phyloP scores from a whole-genome alignment of 805 yeast species.

The Yamadazyma sp. region DNA sequence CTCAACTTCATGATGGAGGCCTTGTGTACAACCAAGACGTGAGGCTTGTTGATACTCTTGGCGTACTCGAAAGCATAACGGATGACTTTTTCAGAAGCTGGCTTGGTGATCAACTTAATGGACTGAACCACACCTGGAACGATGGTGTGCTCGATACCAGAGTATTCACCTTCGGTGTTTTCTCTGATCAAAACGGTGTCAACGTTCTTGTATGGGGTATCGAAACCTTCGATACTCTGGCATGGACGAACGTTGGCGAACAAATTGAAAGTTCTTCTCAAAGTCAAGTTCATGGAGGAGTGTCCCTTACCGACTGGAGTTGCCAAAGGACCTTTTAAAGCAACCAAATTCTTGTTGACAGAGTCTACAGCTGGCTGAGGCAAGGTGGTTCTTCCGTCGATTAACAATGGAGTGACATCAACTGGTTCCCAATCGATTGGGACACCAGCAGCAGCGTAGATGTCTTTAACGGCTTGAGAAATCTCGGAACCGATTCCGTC shows the following conservation, averaged over 20 bases:
- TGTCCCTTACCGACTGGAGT: slow-evolving; percentile 99
- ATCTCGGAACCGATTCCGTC: slow-evolving; percentile 95
- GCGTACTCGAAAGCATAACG: slow-evolving; percentile 98
- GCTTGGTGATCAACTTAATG: slow-evolving; percentile 93
- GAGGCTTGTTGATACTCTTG: slow-evolving; percentile 78
- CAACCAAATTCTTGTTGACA: slow-evolving; percentile 89
- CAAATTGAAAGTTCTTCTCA: slow-evolving; percentile 93
- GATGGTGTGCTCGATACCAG: slow-evolving; percentile 97
- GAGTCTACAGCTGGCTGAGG: slow-evolving; percentile 91
- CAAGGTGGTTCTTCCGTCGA: slow-evolving; percentile 89
- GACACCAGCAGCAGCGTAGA: slow-evolving; percentile 89
- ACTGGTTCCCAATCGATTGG: slow-evolving; percentile 98
- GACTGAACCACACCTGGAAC: slow-evolving; percentile 99
- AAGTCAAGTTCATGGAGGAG: slow-evolving; percentile 93
- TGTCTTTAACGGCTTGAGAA: slow-evolving; percentile 88
- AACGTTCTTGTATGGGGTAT: slow-evolving; percentile 86
- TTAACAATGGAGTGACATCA: slow-evolving; percentile 90
- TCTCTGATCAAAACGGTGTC: slow-evolving; percentile 97
- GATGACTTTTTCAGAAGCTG: slow-evolving; percentile 94
- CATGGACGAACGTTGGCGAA: slow-evolving; percentile 98
- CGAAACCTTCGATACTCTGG: slow-evolving; percentile 87
- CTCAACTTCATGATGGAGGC: slow-evolving; percentile 98
- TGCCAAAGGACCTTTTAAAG: slow-evolving; percentile 96
- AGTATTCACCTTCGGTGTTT: slow-evolving; percentile 99
- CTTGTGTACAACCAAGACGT: slow-evolving; percentile 94